Conservation (phyloP, 805 yeast genomes). For the Wilhelminamyces savonicus region DNA sequence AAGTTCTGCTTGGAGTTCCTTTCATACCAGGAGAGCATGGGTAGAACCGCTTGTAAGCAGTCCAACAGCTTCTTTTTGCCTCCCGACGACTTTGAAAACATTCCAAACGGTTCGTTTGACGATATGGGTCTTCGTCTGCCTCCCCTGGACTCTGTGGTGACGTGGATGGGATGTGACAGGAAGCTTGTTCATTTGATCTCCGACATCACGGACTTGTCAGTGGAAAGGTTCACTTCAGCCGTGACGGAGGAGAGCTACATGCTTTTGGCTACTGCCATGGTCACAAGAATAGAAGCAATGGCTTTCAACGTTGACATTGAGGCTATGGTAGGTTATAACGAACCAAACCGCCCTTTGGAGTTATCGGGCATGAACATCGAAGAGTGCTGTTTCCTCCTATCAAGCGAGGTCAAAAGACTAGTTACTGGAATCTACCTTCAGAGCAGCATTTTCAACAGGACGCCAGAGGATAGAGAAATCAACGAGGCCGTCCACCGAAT, state of each 20-base stretch:
- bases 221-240: constrained; percentile 13
- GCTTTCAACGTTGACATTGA: constrained; percentile 6
- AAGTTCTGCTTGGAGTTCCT: constrained; percentile 18
- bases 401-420: constrained; percentile 21
- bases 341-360: not conserved
- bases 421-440: constrained; percentile 18
- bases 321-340: no score
- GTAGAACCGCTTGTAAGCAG: constrained; percentile 24
- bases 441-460: constrained; percentile 18
- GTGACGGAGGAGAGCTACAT: constrained; percentile 9
- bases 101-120: no score
- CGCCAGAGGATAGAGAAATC: constrained; percentile 15
- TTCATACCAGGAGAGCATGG: constrained; percentile 20
- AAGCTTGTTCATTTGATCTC: constrained; percentile 16
- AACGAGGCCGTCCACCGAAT: constrained; percentile 9
- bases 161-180: constrained; percentile 30
- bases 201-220: constrained; percentile 27
- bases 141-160: no score
- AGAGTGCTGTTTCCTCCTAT: constrained; percentile 19
- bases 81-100: no score
- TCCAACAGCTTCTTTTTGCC: constrained; percentile 15
- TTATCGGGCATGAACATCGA: constrained; percentile 9
- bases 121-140: no score
- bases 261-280: constrained; percentile 10
- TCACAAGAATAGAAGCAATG: constrained; percentile 7